Percentiles rank a stretch among this genome's conserved stretches.
Conservation (phyloP, 2,329 filamentous ascomycete species). For the Penicillium corylophilum region DNA sequence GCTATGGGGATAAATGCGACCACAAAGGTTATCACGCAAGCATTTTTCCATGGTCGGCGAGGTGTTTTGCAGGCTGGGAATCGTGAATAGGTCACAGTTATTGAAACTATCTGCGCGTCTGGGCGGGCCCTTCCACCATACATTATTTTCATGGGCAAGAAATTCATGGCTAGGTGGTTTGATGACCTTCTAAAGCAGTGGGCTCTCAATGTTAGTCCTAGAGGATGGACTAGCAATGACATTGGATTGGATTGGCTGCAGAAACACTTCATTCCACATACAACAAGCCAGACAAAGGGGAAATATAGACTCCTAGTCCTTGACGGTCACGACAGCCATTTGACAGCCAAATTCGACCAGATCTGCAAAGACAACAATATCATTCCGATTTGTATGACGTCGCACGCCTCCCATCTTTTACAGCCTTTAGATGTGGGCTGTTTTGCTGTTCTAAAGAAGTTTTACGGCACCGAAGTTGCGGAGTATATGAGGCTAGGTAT, state of each 20-base stretch:
- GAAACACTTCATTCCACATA: slow-evolving; percentile 36
- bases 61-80: slow-evolving; percentile 12
- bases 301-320: slow-evolving; percentile 39
- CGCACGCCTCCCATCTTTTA: slow-evolving; percentile 38
- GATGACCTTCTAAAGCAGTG: no score
- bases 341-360: slow-evolving; percentile 35
- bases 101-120: slow-evolving; percentile 10
- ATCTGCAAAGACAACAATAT: slow-evolving; percentile 40
- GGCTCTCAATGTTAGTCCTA: no score
- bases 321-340: slow-evolving; percentile 38
- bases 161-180: slow-evolving; percentile 6
- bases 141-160: slow-evolving; percentile 15
- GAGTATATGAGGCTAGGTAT: neutral
- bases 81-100: slow-evolving; percentile 14
- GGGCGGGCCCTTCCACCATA: slow-evolving; percentile 9
- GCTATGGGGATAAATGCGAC: no score
- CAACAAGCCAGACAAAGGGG: slow-evolving; percentile 21
- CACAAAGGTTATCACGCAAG: no score
- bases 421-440: slow-evolving; percentile 30
- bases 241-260: slow-evolving; percentile 36
- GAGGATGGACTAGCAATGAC: slow-evolving; percentile 20
- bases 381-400: slow-evolving; percentile 38
- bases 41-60: no score
- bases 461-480: neutral
- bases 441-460: slow-evolving; percentile 4